Conservation (phyloP, 2,329 filamentous ascomycete genomes). For the Cladophialophora psammophila region DNA sequence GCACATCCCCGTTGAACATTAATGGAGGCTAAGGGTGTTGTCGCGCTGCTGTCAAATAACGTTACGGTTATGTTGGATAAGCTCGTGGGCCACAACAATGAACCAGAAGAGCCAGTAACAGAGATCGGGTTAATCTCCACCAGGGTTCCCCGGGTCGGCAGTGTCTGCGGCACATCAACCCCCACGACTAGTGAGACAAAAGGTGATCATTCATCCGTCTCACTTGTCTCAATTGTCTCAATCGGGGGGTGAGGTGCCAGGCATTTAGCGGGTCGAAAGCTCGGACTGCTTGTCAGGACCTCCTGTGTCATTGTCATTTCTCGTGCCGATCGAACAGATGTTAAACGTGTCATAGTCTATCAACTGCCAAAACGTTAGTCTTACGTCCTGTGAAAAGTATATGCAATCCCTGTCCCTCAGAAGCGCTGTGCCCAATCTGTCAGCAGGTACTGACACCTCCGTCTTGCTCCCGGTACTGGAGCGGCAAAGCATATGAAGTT, state of each 20-base stretch:
- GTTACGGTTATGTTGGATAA: too few species aligned
- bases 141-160: not conserved
- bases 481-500: not conserved
- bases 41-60: not conserved
- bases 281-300: not conserved
- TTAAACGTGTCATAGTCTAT: not conserved
- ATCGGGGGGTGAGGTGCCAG: too few species aligned
- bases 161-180: too few species aligned
- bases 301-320: not conserved
- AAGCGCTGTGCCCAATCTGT: not conserved
- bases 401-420: not conserved
- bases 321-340: not conserved
- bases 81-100: not conserved
- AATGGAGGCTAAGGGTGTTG: slow-evolving; percentile 9
- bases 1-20: not conserved
- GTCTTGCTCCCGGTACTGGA: not conserved
- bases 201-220: not conserved
- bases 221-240: not conserved
- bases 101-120: not conserved
- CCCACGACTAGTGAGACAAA: not conserved
- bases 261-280: not conserved
- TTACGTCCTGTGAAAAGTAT: not conserved
- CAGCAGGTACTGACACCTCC: not conserved
- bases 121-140: not conserved
- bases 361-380: not conserved